Base-by-base conservation (phyloP, 2,329 filamentous ascomycete genomes). In the Paecilomyces fulvus region DNA sequence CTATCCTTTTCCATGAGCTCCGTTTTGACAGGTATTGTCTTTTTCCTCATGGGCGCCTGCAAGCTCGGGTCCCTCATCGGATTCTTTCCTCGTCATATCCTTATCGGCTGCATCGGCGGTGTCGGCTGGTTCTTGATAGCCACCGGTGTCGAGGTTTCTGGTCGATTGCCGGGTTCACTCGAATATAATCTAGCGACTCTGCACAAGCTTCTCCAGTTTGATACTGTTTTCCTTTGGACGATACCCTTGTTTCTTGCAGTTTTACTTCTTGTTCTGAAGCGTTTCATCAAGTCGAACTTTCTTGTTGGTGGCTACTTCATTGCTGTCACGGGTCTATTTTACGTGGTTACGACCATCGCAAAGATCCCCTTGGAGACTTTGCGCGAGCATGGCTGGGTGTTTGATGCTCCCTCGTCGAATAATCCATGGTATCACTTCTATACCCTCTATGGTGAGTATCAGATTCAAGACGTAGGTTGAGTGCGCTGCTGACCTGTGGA, bases 341-440 rank as follows among this genome's bases (percentile, higher is more conserved):
- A 77, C 58, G 64, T 77, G 51, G 67, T 76, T 56, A 73, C 75
- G 51, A 67, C 76, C 49, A 66, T 69, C 53, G 83, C 90, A 51
- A 79, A 80, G 17, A 76, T 95, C 53, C 78, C 88, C 46, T 79
- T 90, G 58, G 79, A 83, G 37, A 78, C 78, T 11, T 75, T 97
- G 49, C 86, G 91, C 54, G 73, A 82, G 9, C 77, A 80, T 52
- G 94, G 94, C 17, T 99, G 94, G 94, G 88, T 97, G 10, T 99
- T 99, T 65, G 83, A 90, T 64, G 88, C 88, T 0, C 92, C 94
- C 1, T 87, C 88, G 50, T 86, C 87, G 9, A 88, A 84, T 11
- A 90, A 95, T 64, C 91, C 94, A 0, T 99, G 95, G 84, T 99
- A 94, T 83, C 91, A 94, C 69, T 99, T 99, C 67, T 99, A 96